A percentile compares a stretch with the other conserved stretches of the same genome.
Conservation (phyloP, 1,284 basidiomycete species). For the Cryptococcus sp. region DNA sequence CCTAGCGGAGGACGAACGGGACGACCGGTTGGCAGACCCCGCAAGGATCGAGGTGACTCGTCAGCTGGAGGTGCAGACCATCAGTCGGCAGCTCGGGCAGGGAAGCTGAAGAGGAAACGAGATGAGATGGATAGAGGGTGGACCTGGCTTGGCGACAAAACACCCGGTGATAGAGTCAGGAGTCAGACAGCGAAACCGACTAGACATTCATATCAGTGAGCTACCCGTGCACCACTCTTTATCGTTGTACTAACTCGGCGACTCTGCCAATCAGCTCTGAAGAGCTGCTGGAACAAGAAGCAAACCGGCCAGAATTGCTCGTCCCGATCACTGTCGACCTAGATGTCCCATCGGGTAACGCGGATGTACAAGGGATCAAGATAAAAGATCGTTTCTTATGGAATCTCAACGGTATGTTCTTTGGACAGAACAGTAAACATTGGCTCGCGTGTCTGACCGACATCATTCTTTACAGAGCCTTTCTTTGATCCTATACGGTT, state of each 20-base stretch:
- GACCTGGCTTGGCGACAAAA: conserved; percentile 83
- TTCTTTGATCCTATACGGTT: conserved; percentile 81
- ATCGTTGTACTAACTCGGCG: no score
- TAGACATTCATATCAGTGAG: conserved; percentile 68
- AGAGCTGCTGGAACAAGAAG: conserved; percentile 67
- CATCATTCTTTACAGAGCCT: conserved; percentile 48
- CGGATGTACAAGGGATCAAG: conserved; percentile 58
- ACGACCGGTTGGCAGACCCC: conserved; percentile 1
- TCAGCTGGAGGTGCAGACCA: conserved; percentile 18
- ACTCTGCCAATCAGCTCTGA: conserved; percentile 57
- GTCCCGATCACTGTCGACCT: conserved; percentile 94
- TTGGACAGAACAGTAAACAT: no score
- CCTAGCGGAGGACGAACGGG: conserved; percentile 14
- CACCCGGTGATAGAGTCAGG: conserved; percentile 76
- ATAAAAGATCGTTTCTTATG: conserved; percentile 96
- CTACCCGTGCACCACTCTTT: conserved; percentile 21
- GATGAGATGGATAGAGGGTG: conserved; percentile 62
- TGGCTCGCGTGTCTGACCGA: not conserved
- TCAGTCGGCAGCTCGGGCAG: conserved; percentile 25
- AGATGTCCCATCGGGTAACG: conserved; percentile 61
- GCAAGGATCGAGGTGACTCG: conserved; percentile 11
- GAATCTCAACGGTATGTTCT: conserved; percentile 77
- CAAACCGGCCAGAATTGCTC: conserved; percentile 66
- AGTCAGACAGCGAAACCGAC: conserved; percentile 63
- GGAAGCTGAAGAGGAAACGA: conserved; percentile 54